phyloP scores from a whole-genome alignment of 345 rosid genomes.

The Lepidium aucheri region DNA sequence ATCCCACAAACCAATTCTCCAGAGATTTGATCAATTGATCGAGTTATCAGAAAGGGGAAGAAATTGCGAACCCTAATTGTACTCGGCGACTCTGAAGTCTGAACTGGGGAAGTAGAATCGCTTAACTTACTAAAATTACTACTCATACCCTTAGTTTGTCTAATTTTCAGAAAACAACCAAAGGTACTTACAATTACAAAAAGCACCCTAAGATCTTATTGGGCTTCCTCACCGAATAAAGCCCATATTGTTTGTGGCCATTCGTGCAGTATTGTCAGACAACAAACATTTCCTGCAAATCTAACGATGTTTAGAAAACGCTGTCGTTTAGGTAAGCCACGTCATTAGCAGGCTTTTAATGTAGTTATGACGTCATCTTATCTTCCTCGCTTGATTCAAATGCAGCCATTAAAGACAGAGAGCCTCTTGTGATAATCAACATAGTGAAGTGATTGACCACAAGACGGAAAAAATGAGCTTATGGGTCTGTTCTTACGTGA shows the following conservation, averaged over 20 bases:
- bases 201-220: not conserved
- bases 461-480: constrained; percentile 19
- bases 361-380: constrained; percentile 10
- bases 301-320: not conserved
- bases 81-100: not conserved
- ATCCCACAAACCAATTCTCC: not conserved
- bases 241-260: not conserved
- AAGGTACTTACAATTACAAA: not conserved
- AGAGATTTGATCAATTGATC: not conserved
- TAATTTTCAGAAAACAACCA: not conserved
- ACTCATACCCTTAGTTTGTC: not conserved
- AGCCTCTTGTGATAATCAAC: not conserved
- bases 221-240: not conserved
- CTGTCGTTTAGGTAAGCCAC: not conserved
- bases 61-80: constrained; percentile 15
- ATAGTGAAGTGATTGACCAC: not conserved
- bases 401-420: not conserved
- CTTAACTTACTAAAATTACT: not conserved
- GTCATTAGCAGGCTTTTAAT: not conserved
- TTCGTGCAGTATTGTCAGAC: not conserved
- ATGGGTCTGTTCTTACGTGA: constrained; percentile 18
- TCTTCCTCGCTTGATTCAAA: constrained; percentile 4
- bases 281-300: too few relatives aligned
- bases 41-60: not conserved
- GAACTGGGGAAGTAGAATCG: not conserved